These are phyloP conservation scores for Volvox carteri DNA, from an alignment of 163 green algal species.

Conservation along the genomic window DNA sequence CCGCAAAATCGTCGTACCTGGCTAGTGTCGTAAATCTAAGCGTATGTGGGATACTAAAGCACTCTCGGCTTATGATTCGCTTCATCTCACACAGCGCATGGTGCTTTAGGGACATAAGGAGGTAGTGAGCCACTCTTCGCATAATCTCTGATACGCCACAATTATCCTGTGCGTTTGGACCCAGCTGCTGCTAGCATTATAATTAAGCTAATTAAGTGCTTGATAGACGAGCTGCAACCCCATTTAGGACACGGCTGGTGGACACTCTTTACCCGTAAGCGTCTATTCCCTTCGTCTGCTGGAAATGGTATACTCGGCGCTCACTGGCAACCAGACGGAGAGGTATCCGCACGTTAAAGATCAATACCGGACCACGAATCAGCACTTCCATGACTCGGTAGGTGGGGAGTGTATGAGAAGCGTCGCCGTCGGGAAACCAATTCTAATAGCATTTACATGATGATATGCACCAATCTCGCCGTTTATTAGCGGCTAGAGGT, in stretches of 20 bases:
- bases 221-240: no score
- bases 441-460: no score
- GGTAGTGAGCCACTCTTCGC: not conserved
- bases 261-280: not conserved
- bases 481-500: no score
- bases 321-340: conserved; percentile 22
- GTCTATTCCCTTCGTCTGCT: conserved; percentile 1
- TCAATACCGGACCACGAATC: conserved; percentile 34
- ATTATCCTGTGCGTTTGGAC: not conserved
- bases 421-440: not conserved
- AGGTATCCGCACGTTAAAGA: conserved; percentile 41
- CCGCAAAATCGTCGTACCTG: not conserved
- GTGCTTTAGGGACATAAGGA: not conserved
- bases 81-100: no score
- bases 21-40: conserved; percentile 15
- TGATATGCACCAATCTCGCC: no score
- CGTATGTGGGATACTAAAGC: conserved; percentile 3
- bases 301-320: conserved; percentile 40
- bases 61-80: not conserved
- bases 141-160: not conserved
- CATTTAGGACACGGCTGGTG: no score
- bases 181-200: not conserved
- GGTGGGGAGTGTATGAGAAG: not conserved
- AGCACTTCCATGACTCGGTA: conserved; percentile 54
- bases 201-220: not conserved